phyloP scores from a whole-genome alignment of 257 asterid species.

The Henckelia pumila region DNA sequence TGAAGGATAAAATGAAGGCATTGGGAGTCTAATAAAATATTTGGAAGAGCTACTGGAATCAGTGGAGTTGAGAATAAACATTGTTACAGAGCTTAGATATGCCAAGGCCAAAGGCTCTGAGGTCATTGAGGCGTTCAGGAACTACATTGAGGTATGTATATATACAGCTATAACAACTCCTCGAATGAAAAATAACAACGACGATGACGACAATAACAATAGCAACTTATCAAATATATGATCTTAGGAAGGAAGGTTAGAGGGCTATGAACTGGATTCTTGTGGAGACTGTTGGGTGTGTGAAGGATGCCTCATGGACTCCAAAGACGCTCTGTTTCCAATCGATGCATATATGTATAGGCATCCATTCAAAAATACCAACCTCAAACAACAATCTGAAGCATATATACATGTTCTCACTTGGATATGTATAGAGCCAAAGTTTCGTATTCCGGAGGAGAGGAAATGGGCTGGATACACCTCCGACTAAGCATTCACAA shows the following conservation, averaged over 20 bases:
- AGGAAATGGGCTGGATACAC: constrained; percentile 79
- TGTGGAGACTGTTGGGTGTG: constrained; percentile 97
- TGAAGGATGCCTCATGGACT: constrained; percentile 93
- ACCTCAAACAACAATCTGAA: not conserved
- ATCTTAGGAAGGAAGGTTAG: constrained; percentile 47
- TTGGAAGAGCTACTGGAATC: constrained; percentile 81
- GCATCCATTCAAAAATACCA: constrained; percentile 27
- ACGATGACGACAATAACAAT: not conserved
- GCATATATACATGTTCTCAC: not conserved
- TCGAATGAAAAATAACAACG: no score
- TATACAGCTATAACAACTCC: not conserved
- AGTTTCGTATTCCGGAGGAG: constrained; percentile 48
- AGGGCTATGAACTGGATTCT: constrained; percentile 81
- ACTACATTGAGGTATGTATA: constrained; percentile 53
- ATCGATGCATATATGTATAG: constrained; percentile 92
- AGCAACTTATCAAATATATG: no score
- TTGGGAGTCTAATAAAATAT: constrained; percentile 70
- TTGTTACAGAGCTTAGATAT: constrained; percentile 60
- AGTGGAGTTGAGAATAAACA: constrained; percentile 72
- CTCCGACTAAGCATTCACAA: constrained; percentile 89
- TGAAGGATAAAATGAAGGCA: constrained; percentile 65
- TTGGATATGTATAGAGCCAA: constrained; percentile 52
- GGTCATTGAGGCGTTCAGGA: constrained; percentile 61
- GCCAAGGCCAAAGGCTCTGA: constrained; percentile 76
- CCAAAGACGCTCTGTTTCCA: constrained; percentile 67